Evolutionary conservation across 495 filamentous ascomycete species (phyloP).

Genomic region (Xylaria curta): DNA sequence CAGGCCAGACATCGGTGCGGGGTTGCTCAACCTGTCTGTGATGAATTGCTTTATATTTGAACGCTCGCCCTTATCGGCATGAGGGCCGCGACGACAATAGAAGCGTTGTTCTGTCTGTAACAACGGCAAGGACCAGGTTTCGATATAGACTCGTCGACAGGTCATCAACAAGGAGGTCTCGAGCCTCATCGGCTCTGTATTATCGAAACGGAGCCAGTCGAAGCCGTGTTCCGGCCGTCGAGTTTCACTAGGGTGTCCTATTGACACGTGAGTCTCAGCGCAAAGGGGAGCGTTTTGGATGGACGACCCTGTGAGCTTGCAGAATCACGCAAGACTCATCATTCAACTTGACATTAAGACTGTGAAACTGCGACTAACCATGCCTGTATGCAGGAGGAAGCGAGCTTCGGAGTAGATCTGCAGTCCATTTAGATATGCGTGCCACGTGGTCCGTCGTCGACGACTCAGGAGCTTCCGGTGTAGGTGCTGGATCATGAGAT

Average conservation of each 20-base stretch:
- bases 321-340: background rate
- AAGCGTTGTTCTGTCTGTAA: slow-evolving; percentile 31
- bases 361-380: background rate
- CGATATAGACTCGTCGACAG: slow-evolving; percentile 34
- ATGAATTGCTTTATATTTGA: background rate
- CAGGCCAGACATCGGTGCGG: background rate
- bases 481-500: slow-evolving; percentile 6
- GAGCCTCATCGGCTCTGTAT: slow-evolving; percentile 25
- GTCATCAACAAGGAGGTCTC: slow-evolving; percentile 28
- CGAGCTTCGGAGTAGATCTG: background rate
- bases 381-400: background rate
- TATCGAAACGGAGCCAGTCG: slow-evolving; percentile 29
- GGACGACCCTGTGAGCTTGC: background rate
- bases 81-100: slow-evolving; percentile 14
- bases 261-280: background rate
- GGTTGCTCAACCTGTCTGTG: slow-evolving; percentile 2
- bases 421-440: background rate
- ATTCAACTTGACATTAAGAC: background rate
- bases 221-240: slow-evolving; percentile 4
- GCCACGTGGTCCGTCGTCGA: background rate
- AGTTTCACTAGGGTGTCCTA: background rate
- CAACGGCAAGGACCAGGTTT: slow-evolving; percentile 30
- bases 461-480: slow-evolving; percentile 2
- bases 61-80: background rate
- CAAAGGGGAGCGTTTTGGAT: background rate